Evolutionary conservation across 495 filamentous ascomycete genomes (phyloP), one percentile per base, ranked within the genome.

Genomic region (Annulohypoxylon maeteangense): DNA sequence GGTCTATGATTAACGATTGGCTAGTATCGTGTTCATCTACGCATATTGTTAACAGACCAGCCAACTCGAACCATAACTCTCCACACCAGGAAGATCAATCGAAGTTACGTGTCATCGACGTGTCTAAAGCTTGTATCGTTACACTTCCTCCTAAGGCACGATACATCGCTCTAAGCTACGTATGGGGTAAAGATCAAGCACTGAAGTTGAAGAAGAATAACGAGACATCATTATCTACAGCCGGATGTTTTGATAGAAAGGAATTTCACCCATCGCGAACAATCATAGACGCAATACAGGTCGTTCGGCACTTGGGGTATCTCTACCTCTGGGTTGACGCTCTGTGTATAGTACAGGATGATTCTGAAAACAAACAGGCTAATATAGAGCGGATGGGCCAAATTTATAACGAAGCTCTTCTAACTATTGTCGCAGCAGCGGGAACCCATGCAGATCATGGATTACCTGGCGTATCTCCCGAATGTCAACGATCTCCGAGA

Each of bases 141-240:
- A 23, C 44, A 20, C 44, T 48, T 48, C 44, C 44, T 22, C 44
- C 6, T 18, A 18, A 18, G 14, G 18, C n/a, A 48, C 44, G 5
- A 48, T 48, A 48, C 16, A 48, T 48, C 7, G 44, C 44, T 23
- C 16, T 48, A 5, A 48, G 44, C 44, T 48, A 48, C 18, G 44
- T 48, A 16, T 48, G 44, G 44, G 44, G 44, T 6, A 48, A 48
- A 48, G 44, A 48, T 5, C 44, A 48, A 48, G 44, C 44, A 48
- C 22, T 48, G 16, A 48, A 48, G 16, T 16, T 48, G 4, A 48
- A 4, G 6, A 20, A 4, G 22, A 8, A 22, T 10, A 48, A 48
- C 10, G 5, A 5, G 22, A 16, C 18, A 48, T 48, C 16, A 4
- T 16, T 48, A 20, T 23, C 4, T 48, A 22, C n/a, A 16, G 44